Percentiles rank a stretch among this genome's conserved stretches.
Evolutionary conservation across 1,139 yeast species (phyloP).

Genomic region (Geotrichum cucujoidarum): DNA sequence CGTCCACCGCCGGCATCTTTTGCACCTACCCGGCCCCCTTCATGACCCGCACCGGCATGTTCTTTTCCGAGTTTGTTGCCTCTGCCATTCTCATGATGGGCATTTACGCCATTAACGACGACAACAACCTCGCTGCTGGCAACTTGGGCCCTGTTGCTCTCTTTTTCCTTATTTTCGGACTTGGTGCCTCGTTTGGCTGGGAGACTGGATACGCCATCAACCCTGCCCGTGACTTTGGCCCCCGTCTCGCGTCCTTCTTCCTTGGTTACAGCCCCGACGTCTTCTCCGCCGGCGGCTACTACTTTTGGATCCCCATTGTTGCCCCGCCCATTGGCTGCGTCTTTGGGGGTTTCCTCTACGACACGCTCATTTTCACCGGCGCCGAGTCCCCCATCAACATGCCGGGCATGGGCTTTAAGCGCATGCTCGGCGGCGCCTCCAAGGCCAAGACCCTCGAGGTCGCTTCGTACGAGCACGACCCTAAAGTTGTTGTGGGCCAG

Average conservation of each 20-base stretch:
- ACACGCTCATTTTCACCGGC: slow-evolving; percentile 46
- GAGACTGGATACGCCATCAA: slow-evolving; percentile 51
- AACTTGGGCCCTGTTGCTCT: slow-evolving; percentile 44
- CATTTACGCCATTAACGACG: slow-evolving; percentile 47
- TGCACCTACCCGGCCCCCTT: slow-evolving; percentile 45
- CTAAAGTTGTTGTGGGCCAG: slow-evolving; percentile 16
- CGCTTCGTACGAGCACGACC: slow-evolving; percentile 12
- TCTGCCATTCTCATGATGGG: slow-evolving; percentile 43
- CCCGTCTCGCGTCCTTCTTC: slow-evolving; percentile 44
- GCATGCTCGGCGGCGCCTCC: background rate
- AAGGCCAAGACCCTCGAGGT: background rate
- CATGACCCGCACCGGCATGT: slow-evolving; percentile 43
- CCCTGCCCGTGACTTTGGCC: slow-evolving; percentile 51
- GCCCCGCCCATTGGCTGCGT: slow-evolving; percentile 45
- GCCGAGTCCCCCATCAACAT: slow-evolving; percentile 47
- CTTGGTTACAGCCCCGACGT: slow-evolving; percentile 44
- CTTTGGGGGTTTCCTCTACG: slow-evolving; percentile 45
- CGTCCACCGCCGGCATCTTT: slow-evolving; percentile 41
- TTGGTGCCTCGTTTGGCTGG: slow-evolving; percentile 46
- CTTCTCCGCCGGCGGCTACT: slow-evolving; percentile 41
- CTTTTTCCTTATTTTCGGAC: slow-evolving; percentile 41
- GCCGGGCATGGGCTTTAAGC: slow-evolving; percentile 33
- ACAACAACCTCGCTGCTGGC: slow-evolving; percentile 44
- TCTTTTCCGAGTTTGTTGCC: slow-evolving; percentile 44
- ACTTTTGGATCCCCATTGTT: slow-evolving; percentile 49